A percentile compares a stretch with the other conserved stretches of the same genome.
Conservation (phyloP, 805 yeast genomes). For the Tetrapisispora arboricola region DNA sequence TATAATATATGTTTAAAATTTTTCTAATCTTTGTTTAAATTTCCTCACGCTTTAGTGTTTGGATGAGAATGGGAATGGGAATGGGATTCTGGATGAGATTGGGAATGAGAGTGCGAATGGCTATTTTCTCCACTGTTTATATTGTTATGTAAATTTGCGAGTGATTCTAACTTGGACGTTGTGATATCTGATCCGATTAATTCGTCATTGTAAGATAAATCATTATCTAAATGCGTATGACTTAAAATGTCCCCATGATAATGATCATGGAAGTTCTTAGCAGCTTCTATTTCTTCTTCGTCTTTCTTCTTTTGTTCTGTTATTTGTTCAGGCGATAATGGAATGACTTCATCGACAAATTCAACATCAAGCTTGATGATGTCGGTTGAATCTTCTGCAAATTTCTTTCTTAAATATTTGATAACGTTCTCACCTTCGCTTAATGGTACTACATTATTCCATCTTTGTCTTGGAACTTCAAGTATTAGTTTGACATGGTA, state of each 20-base stretch:
- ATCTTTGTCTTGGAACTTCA: constrained; percentile 35
- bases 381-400: constrained; percentile 33
- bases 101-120: constrained; percentile 4
- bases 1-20: too few relatives aligned
- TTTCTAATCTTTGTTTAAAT: too few relatives aligned
- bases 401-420: constrained; percentile 27
- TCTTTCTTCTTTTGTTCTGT: neutral
- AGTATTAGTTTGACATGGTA: constrained; percentile 29
- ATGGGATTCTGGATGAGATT: neutral
- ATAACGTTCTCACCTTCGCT: constrained; percentile 35
- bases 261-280: constrained; percentile 1
- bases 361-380: constrained; percentile 35
- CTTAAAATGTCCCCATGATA: neutral
- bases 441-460: constrained; percentile 35
- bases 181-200: neutral
- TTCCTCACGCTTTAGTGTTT: too few relatives aligned
- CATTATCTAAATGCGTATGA: constrained; percentile 2
- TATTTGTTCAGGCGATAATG: neutral
- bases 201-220: neutral
- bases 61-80: constrained; percentile 12
- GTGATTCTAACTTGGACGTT: neutral
- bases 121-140: constrained; percentile 5
- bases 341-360: constrained; percentile 27
- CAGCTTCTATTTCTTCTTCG: constrained; percentile 1
- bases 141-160: neutral